Base-by-base conservation (phyloP, 305 asterid genomes). In the Plantago rigida region DNA sequence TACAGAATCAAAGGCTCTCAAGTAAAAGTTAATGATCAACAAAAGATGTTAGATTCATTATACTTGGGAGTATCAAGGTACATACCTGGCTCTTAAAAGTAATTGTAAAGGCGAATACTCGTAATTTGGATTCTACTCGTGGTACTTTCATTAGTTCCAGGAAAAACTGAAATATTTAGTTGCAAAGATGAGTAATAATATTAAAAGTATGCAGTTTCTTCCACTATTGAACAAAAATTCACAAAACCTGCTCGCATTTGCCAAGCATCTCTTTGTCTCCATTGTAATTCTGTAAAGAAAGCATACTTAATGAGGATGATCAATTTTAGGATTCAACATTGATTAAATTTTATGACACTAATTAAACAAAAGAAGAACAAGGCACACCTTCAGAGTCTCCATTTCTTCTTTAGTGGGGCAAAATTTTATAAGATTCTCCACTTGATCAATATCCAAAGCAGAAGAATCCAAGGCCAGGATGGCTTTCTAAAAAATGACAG, bases 391-490 rank as follows among this genome's bases (percentile, higher is more conserved):
- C 39, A 88, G 77, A 26, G 87, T 88, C 81, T 88, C 97, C 96
- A 92, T 92, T 78, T 92, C 99, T 75, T 92, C 97, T 82, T 88
- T 92, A 56, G 97, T 92, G 3, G 99, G 99, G 72, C 97, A 86
- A 60, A 92, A 92, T 67, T 92, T 92, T 62, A 92, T 92, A 57
- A 92, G 95, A 86, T 88, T 92, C 79, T 92, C 98, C 75, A 92
- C 96, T 84, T 92, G 98, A 83, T 92, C 98, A 73, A 88, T 92
- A 79, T 92, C 99, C 87, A 92, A 68, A 41, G 86, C 79, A 57
- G 94, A 73, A 54, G 99, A 83, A 81, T 92, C 93, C 83, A 92
- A 76, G 68, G 99, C 93, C 74, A 92, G 78, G 71, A 92, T 78
- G 62, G 94, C 94, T 66, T 76, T 92, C 99, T 88, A 71, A 71